phyloP scores from a whole-genome alignment of 1,139 yeast species.

The Meyerozyma guilliermondii region DNA sequence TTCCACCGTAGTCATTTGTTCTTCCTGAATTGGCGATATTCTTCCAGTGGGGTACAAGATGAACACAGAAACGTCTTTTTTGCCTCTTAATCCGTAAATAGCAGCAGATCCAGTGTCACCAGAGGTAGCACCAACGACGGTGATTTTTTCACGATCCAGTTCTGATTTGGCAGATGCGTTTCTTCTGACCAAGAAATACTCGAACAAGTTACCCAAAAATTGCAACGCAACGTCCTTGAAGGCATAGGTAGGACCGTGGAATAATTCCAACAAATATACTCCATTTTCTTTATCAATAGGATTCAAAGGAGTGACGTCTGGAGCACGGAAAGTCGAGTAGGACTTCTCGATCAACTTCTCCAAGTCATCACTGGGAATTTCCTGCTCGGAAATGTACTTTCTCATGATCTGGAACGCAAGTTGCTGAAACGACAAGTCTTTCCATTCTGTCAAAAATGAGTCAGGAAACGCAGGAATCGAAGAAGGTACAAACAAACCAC shows the following conservation, averaged over 20 bases:
- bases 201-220: constrained; percentile 94
- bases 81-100: constrained; percentile 93
- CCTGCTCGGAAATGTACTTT: constrained; percentile 62
- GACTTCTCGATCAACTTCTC: constrained; percentile 58
- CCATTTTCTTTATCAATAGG: constrained; percentile 51
- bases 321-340: constrained; percentile 84
- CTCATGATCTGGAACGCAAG: constrained; percentile 84
- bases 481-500: constrained; percentile 90
- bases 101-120: constrained; percentile 99
- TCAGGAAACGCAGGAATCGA: constrained; percentile 65
- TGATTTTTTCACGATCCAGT: constrained; percentile 67
- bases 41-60: constrained; percentile 96
- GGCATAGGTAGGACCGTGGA: constrained; percentile 99
- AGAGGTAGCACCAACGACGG: constrained; percentile 98
- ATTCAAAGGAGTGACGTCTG: constrained; percentile 79
- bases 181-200: constrained; percentile 76
- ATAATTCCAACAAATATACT: constrained; percentile 78
- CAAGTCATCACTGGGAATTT: constrained; percentile 70
- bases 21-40: constrained; percentile 96
- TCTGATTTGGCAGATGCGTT: constrained; percentile 58
- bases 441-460: constrained; percentile 64
- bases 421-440: constrained; percentile 70
- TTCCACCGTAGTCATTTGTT: constrained; percentile 97
- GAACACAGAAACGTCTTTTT: constrained; percentile 93
- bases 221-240: constrained; percentile 98